These are phyloP conservation scores for Wickerhamiella dianesei DNA, from an alignment of 805 yeast genomes.

Conservation along the genomic window DNA sequence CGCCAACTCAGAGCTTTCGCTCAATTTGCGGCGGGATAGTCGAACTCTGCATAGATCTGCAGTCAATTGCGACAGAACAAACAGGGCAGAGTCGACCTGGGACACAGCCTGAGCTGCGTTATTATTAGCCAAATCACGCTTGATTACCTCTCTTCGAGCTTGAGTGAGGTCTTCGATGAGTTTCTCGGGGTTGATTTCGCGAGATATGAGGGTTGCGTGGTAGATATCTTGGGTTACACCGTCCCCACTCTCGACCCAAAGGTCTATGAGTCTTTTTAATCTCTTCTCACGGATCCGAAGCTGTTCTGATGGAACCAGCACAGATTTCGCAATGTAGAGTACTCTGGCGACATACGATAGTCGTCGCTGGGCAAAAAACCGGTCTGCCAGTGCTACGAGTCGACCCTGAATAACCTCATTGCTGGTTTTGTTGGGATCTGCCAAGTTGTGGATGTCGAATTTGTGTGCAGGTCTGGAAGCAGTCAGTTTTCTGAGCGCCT, in stretches of 20 bases:
- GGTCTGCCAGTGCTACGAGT: background rate
- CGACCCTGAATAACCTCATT: background rate
- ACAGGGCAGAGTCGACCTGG: constrained; percentile 10
- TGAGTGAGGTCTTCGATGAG: constrained; percentile 10
- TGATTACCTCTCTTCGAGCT: constrained; percentile 5
- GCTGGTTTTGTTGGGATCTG: background rate
- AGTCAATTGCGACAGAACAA: constrained; percentile 9
- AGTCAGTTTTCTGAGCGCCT: background rate
- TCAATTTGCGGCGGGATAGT: constrained; percentile 9
- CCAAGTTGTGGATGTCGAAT: background rate
- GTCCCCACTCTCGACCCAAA: constrained; percentile 1
- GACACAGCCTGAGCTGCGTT: background rate
- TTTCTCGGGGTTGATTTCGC: constrained; percentile 10
- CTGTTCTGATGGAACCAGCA: background rate
- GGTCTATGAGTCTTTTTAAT: background rate
- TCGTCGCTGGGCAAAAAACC: background rate
- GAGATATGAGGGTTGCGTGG: constrained; percentile 15
- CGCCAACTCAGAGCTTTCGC: constrained; percentile 11
- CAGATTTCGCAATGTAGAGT: background rate
- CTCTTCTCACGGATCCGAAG: background rate
- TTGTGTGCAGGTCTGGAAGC: background rate
- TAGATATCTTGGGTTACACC: constrained; percentile 13
- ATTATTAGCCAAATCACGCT: constrained; percentile 1
- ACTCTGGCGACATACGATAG: background rate
- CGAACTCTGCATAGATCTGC: constrained; percentile 10